A percentile compares a stretch with the other conserved stretches of the same genome.
phyloP scores from a whole-genome alignment of 768 basidiomycete species.

The Lentinula edodes region DNA sequence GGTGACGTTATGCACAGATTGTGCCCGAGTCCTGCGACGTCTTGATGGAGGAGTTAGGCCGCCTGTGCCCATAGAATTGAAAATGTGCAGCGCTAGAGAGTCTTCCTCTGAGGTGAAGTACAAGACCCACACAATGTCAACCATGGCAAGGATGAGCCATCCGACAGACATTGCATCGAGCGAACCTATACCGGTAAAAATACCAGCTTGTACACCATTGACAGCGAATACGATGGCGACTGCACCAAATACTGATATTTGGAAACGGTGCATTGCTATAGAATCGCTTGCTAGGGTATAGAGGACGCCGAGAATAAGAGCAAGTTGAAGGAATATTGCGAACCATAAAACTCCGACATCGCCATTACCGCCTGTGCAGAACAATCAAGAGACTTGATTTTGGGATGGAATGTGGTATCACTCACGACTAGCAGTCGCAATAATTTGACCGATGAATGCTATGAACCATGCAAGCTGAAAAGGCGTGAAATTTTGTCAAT shows the following conservation, averaged over 20 bases:
- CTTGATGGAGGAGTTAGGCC: constrained; percentile 79
- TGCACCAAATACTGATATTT: constrained; percentile 86
- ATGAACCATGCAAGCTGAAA: constrained; percentile 58
- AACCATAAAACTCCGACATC: constrained; percentile 73
- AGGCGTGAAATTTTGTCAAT: constrained; percentile 17
- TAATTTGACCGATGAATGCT: constrained; percentile 71
- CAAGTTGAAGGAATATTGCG: constrained; percentile 72
- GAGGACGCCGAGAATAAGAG: constrained; percentile 66
- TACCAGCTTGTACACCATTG: constrained; percentile 59
- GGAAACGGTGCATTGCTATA: constrained; percentile 87
- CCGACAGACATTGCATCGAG: constrained; percentile 86
- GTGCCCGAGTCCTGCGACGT: constrained; percentile 66
- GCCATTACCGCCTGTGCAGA: constrained; percentile 31
- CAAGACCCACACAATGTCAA: constrained; percentile 93
- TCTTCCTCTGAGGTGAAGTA: constrained; percentile 98
- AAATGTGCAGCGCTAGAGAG: constrained; percentile 75
- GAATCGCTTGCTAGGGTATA: constrained; percentile 83
- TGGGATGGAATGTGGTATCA: background rate
- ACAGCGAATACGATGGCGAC: constrained; percentile 88
- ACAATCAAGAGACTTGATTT: background rate
- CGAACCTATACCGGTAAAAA: constrained; percentile 48
- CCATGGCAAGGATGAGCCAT: constrained; percentile 88
- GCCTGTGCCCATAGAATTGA: constrained; percentile 85
- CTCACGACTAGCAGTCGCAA: constrained; percentile 52
- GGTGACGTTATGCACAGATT: constrained; percentile 54